Percentiles rank a stretch among this genome's conserved stretches.
These are phyloP conservation scores for Aspergillus fumigatiaffinis DNA, from an alignment of 2,329 filamentous ascomycete genomes.

Conservation along the genomic window DNA sequence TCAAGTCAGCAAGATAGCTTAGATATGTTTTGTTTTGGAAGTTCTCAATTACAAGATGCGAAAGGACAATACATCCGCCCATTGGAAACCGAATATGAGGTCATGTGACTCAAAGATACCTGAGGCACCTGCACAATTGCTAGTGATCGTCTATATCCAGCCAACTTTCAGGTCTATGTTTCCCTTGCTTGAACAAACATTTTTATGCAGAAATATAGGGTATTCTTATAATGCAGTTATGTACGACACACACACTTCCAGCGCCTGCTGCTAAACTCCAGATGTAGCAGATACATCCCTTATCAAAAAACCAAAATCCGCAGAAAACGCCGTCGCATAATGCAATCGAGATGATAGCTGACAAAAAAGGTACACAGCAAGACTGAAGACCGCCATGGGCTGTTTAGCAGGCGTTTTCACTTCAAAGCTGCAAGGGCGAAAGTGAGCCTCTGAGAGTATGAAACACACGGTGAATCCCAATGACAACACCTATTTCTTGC, in stretches of 20 bases:
- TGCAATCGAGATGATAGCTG: slow-evolving; percentile 8
- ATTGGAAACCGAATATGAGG: not conserved
- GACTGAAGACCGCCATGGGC: not conserved
- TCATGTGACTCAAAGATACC: not conserved
- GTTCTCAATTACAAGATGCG: not conserved
- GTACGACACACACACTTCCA: not conserved
- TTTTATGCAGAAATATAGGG: not conserved
- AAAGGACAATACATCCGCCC: not conserved
- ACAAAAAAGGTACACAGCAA: slow-evolving; percentile 1
- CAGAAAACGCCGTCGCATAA: slow-evolving; percentile 8
- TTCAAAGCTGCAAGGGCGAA: not conserved
- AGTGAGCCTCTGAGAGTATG: not conserved
- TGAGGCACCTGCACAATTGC: not conserved
- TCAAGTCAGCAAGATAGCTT: not conserved
- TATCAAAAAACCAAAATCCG: slow-evolving; percentile 1
- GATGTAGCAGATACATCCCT: slow-evolving; percentile 1
- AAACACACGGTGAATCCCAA: not conserved
- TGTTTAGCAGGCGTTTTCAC: not conserved
- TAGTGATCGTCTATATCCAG: too few species aligned
- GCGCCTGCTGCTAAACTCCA: slow-evolving; percentile 8
- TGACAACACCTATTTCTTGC: slow-evolving; percentile 5
- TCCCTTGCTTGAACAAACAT: not conserved
- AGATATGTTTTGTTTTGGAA: not conserved
- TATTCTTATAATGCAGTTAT: not conserved
- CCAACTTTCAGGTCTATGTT: not conserved